Evolutionary conservation across 345 rosid genomes (phyloP).

Genomic region (Aquilaria malaccensis): DNA sequence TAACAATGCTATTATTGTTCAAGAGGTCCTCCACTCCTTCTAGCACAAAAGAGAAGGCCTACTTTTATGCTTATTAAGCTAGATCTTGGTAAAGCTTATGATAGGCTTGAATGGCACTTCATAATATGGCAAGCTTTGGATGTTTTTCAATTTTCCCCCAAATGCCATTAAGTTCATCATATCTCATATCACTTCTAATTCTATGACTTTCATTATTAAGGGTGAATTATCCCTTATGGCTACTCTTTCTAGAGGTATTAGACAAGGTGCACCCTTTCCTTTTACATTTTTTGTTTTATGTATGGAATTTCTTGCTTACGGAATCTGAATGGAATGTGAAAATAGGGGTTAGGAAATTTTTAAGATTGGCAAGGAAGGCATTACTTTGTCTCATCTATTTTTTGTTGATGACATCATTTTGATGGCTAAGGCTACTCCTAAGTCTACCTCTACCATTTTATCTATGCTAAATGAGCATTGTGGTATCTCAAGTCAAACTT

Average conservation of each 20-base stretch:
- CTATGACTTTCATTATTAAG: background rate
- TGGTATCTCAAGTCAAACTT: too few species aligned
- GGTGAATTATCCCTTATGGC: background rate
- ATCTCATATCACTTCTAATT: background rate
- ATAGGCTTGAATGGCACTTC: background rate
- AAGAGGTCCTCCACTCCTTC: background rate
- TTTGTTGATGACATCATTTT: background rate
- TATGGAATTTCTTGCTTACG: background rate
- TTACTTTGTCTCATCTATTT: too few species aligned
- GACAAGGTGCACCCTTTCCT: background rate
- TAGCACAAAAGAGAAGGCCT: background rate
- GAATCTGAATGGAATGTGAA: background rate
- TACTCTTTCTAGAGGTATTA: background rate
- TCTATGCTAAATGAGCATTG: background rate
- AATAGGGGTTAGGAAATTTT: background rate
- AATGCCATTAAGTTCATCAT: too few species aligned
- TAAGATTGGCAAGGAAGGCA: background rate
- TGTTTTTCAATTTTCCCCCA: background rate
- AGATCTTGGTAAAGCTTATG: background rate
- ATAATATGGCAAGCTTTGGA: background rate
- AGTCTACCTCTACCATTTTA: background rate
- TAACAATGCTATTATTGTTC: background rate
- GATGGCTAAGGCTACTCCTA: background rate
- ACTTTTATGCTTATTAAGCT: background rate
- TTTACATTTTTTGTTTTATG: background rate